These are phyloP conservation scores for Lactifluus volemus DNA, from an alignment of 768 basidiomycete genomes.

Conservation along the genomic window DNA sequence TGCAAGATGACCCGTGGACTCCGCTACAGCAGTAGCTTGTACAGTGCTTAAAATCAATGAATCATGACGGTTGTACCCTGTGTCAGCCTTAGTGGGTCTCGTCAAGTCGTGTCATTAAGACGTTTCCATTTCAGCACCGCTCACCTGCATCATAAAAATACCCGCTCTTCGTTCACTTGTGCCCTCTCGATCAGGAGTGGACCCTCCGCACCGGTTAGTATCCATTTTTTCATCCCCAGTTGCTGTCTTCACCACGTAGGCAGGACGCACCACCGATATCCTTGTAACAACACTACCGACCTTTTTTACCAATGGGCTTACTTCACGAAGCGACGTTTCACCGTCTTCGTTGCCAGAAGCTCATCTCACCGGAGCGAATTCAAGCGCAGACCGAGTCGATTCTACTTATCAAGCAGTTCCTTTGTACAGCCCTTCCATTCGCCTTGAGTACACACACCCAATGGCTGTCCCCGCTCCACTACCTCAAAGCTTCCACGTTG, in stretches of 20 bases:
- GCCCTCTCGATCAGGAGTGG: slow-evolving; percentile 68
- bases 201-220: slow-evolving; percentile 61
- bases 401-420: slow-evolving; percentile 32
- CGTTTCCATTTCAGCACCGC: not conserved
- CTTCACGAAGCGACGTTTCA: slow-evolving; percentile 36
- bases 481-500: slow-evolving; percentile 56
- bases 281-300: slow-evolving; percentile 61
- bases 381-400: slow-evolving; percentile 23
- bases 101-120: not conserved
- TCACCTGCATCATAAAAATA: not conserved
- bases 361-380: slow-evolving; percentile 20
- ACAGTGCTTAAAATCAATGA: not conserved
- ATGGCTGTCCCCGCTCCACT: slow-evolving; percentile 57
- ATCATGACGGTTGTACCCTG: not conserved
- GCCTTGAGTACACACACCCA: slow-evolving; percentile 63
- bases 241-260: not conserved
- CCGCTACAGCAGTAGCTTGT: no score
- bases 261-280: slow-evolving; percentile 65
- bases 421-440: slow-evolving; percentile 57
- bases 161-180: not conserved
- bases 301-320: slow-evolving; percentile 62
- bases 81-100: not conserved
- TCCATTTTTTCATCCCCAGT: not conserved
- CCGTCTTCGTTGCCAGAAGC: slow-evolving; percentile 16
- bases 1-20: no score